These are phyloP conservation scores for Periconia sp. DNA, from an alignment of 2,329 filamentous ascomycete genomes.

Conservation along the genomic window DNA sequence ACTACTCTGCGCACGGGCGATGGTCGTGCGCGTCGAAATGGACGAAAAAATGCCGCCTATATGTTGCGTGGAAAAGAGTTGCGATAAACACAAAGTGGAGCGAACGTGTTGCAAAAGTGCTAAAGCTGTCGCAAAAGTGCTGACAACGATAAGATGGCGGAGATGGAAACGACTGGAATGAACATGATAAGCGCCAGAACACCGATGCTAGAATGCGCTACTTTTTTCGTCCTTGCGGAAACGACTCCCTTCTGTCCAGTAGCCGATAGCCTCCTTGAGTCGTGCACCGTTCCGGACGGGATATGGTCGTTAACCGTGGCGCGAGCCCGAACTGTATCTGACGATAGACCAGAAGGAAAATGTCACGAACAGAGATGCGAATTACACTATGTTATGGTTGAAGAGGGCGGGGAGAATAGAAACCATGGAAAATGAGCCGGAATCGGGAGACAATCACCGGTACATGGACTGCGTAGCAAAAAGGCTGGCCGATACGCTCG, in stretches of 20 bases:
- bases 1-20: background rate
- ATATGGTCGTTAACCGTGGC: slow-evolving; percentile 36
- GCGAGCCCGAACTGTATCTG: slow-evolving; percentile 28
- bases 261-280: slow-evolving; percentile 24
- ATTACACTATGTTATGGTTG: slow-evolving; percentile 35
- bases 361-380: slow-evolving; percentile 23
- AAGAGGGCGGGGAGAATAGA: slow-evolving; percentile 31
- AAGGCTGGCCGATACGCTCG: slow-evolving; percentile 75
- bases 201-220: slow-evolving; percentile 30
- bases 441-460: slow-evolving; percentile 25
- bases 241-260: slow-evolving; percentile 18
- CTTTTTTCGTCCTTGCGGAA: slow-evolving; percentile 18
- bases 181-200: slow-evolving; percentile 30
- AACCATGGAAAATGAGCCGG: slow-evolving; percentile 14
- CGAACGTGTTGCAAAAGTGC: slow-evolving; percentile 14
- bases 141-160: slow-evolving; percentile 19
- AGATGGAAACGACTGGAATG: slow-evolving; percentile 27
- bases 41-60: slow-evolving; percentile 24
- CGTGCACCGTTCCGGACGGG: slow-evolving; percentile 43
- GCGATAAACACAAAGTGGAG: slow-evolving; percentile 13
- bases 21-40: slow-evolving; percentile 1
- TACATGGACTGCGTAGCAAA: slow-evolving; percentile 42
- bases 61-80: slow-evolving; percentile 13
- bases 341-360: slow-evolving; percentile 28
- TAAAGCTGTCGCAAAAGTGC: slow-evolving; percentile 2